Base-by-base conservation (phyloP, 1,284 basidiomycete genomes). In the Boletus holoroseus region DNA sequence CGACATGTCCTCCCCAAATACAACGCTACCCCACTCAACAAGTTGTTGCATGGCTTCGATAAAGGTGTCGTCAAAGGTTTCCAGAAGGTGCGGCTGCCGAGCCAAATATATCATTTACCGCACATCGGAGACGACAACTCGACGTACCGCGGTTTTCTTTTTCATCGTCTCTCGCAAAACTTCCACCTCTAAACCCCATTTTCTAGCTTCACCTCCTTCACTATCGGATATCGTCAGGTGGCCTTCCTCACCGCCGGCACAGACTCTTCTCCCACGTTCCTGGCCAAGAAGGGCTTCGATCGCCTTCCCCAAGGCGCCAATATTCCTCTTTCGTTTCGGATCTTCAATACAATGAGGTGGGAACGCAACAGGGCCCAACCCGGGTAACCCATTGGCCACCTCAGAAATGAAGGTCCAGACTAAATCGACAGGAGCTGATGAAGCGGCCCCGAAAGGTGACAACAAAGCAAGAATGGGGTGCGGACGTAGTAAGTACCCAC, bases 281-380 rank as follows among this genome's bases (percentile, higher is more conserved):
- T 76, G 75, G 1, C 81, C 85, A 40, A 96, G 75, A 37, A 81
- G 70, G 11, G 73, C 71, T 65, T 91, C 86, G 39, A 94, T 78
- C 18, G 78, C 78, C 60, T 82, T 87, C 0, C 89, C 94, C 43
- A 94, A 72, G 24, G 73, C 77, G 22, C 88, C 88, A 42, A 96
- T 88, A 60, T 87, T 78, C 55, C 80, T 74, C 69, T 86, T 88
- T 62, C 88, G 81, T 60, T 76, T 81, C 41, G 89, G 89, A 69
- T 97, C 93, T 62, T 90, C 86, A 35, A 82, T 73, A 67, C 94
- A 97, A 30, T 75, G 74, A 20, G 91, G 89, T 9, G 91, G 79
- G 56, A 95, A 77, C 7, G 86, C 88, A 34, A 92, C 76, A 41
- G 88, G 81, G 7, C 89, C 88, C 22, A 92, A 65, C 13, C 81